phyloP scores from a whole-genome alignment of 1,284 basidiomycete genomes.

The Hemileia vastatrix region DNA sequence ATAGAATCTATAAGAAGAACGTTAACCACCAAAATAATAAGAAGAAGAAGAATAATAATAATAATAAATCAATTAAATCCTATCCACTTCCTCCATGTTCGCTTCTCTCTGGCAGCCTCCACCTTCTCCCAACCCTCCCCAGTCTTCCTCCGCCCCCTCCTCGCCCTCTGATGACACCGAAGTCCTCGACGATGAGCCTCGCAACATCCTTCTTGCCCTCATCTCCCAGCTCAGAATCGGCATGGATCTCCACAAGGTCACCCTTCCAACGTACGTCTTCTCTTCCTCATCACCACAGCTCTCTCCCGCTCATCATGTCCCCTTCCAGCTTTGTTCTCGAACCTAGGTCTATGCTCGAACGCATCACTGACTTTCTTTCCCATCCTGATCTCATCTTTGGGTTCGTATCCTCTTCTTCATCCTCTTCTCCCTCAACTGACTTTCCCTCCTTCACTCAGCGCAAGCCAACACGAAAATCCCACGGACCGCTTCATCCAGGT shows the following conservation, averaged over 20 bases:
- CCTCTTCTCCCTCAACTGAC: constrained; percentile 34
- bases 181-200: constrained; percentile 46
- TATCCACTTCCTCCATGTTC: not conserved
- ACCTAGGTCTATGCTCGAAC: constrained; percentile 83
- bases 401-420: constrained; percentile 50
- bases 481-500: constrained; percentile 87
- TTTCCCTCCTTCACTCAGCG: constrained; percentile 48
- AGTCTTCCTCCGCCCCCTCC: not conserved
- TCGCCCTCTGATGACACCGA: constrained; percentile 38
- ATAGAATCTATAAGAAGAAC: too few relatives aligned
- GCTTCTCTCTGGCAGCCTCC: not conserved
- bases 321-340: constrained; percentile 91
- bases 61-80: not conserved
- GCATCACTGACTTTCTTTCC: constrained; percentile 98
- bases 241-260: constrained; percentile 91
- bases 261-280: constrained; percentile 39
- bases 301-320: not conserved
- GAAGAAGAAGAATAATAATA: too few relatives aligned
- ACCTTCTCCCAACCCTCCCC: not conserved
- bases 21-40: too few relatives aligned
- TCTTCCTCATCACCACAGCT: constrained; percentile 1
- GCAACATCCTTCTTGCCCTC: constrained; percentile 49
- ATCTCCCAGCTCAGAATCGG: constrained; percentile 80
- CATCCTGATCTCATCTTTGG: constrained; percentile 97
- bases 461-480: constrained; percentile 63